These are phyloP conservation scores for Aethionema arabicum DNA, from an alignment of 345 rosid species.

Conservation along the genomic window DNA sequence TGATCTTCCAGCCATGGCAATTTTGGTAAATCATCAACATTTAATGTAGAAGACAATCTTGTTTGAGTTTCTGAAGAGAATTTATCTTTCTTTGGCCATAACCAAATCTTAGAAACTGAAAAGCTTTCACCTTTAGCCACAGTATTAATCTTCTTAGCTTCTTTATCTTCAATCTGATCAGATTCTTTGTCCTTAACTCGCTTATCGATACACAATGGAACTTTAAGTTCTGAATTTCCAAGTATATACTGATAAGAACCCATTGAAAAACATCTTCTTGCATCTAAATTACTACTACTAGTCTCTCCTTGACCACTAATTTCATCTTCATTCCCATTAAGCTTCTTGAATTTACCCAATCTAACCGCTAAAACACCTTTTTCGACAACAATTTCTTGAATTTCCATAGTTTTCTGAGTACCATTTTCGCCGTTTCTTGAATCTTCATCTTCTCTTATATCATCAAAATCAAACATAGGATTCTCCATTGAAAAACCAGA, in stretches of 20 bases:
- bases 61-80: slow-evolving; percentile 50
- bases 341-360: slow-evolving; percentile 71
- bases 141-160: slow-evolving; percentile 56
- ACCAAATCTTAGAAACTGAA: slow-evolving; percentile 89
- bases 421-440: slow-evolving; percentile 46
- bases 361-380: slow-evolving; percentile 71
- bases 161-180: slow-evolving; percentile 40
- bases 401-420: slow-evolving; percentile 49
- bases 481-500: slow-evolving; percentile 69
- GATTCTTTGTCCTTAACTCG: slow-evolving; percentile 27
- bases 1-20: slow-evolving; percentile 64
- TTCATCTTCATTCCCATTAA: slow-evolving; percentile 32
- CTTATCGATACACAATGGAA: slow-evolving; percentile 43
- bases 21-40: slow-evolving; percentile 49
- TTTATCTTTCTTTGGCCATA: slow-evolving; percentile 73
- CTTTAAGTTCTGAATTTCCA: slow-evolving; percentile 60
- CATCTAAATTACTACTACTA: slow-evolving; percentile 77
- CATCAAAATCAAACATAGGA: slow-evolving; percentile 69
- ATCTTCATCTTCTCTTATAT: slow-evolving; percentile 60
- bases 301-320: slow-evolving; percentile 66
- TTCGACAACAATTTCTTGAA: slow-evolving; percentile 61
- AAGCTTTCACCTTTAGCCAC: slow-evolving; percentile 79
- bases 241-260: slow-evolving; percentile 85
- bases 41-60: slow-evolving; percentile 58
- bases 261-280: slow-evolving; percentile 85